Conservation (phyloP, 495 filamentous ascomycete genomes). For the Neurospora cerealis region DNA sequence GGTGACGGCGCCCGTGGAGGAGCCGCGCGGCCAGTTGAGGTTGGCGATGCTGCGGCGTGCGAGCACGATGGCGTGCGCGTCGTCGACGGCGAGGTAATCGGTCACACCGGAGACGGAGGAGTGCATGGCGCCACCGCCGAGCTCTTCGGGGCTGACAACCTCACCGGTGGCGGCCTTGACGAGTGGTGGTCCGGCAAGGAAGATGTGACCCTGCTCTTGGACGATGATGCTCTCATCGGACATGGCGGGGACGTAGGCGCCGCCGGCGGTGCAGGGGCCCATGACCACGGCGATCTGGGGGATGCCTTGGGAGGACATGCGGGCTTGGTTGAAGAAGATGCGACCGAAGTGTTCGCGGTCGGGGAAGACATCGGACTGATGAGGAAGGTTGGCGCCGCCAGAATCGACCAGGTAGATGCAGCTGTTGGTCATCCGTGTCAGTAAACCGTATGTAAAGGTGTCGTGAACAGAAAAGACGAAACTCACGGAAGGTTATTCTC, state of each 20-base stretch:
- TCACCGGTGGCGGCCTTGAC: slow-evolving; percentile 97
- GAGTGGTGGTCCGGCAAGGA: slow-evolving; percentile 87
- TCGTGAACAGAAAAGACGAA: neutral
- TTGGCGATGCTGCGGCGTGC: slow-evolving; percentile 77
- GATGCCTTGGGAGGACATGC: slow-evolving; percentile 75
- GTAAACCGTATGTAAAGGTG: neutral
- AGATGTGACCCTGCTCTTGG: slow-evolving; percentile 88
- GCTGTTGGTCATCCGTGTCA: slow-evolving; percentile 16
- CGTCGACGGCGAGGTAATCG: slow-evolving; percentile 90
- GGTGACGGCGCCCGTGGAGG: slow-evolving; percentile 6
- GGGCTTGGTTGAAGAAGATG: slow-evolving; percentile 98
- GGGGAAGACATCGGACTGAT: slow-evolving; percentile 95
- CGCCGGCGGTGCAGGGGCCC: slow-evolving; percentile 94
- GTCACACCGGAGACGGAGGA: slow-evolving; percentile 88
- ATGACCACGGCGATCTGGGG: slow-evolving; percentile 94
- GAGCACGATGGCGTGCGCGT: slow-evolving; percentile 85
- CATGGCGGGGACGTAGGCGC: slow-evolving; percentile 95
- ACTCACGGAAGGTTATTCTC: slow-evolving; percentile 64
- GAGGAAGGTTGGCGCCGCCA: slow-evolving; percentile 89
- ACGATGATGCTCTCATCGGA: slow-evolving; percentile 97
- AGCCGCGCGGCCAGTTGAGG: slow-evolving; percentile 63
- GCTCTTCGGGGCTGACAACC: slow-evolving; percentile 81
- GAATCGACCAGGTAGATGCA: slow-evolving; percentile 97
- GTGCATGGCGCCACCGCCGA: slow-evolving; percentile 90
- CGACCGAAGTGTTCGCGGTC: slow-evolving; percentile 93